A percentile compares a stretch with the other conserved stretches of the same genome.
Conservation (phyloP, 768 basidiomycete species). For the Terana coerulea region DNA sequence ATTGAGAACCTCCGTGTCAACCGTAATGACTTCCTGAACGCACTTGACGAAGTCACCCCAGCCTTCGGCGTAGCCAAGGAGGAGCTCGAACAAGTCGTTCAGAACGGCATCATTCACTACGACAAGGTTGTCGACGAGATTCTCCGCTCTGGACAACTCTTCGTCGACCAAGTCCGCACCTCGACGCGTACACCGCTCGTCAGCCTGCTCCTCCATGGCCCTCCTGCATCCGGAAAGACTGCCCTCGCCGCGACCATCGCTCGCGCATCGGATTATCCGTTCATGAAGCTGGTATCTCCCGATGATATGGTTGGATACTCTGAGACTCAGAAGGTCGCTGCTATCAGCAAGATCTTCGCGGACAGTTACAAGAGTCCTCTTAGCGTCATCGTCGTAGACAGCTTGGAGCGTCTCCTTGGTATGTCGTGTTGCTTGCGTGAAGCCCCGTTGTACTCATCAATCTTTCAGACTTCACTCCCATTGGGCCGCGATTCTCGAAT, state of each 20-base stretch:
- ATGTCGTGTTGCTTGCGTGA: slow-evolving; percentile 21
- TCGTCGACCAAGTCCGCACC: slow-evolving; percentile 91
- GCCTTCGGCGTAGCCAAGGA: slow-evolving; percentile 98
- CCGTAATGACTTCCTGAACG: slow-evolving; percentile 80
- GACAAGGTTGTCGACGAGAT: slow-evolving; percentile 72
- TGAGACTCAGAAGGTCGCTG: slow-evolving; percentile 87
- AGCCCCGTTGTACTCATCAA: not conserved
- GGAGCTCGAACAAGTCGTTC: slow-evolving; percentile 87
- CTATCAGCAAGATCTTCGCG: slow-evolving; percentile 88
- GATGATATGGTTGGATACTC: slow-evolving; percentile 96
- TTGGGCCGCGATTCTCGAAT: slow-evolving; percentile 97
- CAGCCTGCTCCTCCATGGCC: slow-evolving; percentile 84
- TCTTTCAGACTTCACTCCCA: slow-evolving; percentile 92
- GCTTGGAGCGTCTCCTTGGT: slow-evolving; percentile 91
- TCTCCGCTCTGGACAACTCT: slow-evolving; percentile 78
- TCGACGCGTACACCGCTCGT: slow-evolving; percentile 91
- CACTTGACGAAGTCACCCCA: slow-evolving; percentile 91
- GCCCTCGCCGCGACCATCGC: slow-evolving; percentile 94
- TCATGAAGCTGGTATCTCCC: slow-evolving; percentile 95
- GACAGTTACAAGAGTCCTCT: slow-evolving; percentile 98
- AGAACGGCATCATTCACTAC: slow-evolving; percentile 95
- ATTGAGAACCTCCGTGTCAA: slow-evolving; percentile 91
- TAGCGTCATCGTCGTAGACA: slow-evolving; percentile 95
- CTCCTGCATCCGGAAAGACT: slow-evolving; percentile 90
- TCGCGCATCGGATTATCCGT: slow-evolving; percentile 89